A percentile compares a stretch with the other conserved stretches of the same genome.
Conservation (phyloP, 208 protist species). For the Trypanosoma lewisi region DNA sequence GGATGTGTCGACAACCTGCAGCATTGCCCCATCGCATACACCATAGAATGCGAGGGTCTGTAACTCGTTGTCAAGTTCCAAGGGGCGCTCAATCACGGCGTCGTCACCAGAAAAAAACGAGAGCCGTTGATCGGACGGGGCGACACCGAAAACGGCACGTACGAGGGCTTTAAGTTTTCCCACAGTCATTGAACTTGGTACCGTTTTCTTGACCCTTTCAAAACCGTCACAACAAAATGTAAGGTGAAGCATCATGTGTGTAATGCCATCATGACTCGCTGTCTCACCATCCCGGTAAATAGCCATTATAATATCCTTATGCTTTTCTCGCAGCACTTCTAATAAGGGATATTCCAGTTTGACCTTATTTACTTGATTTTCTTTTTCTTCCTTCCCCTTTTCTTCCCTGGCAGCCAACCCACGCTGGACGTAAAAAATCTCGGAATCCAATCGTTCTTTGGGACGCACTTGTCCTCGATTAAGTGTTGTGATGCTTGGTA, state of each 20-base stretch:
- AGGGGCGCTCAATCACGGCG: constrained; percentile 51
- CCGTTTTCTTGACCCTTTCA: constrained; percentile 31
- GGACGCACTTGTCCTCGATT: constrained; percentile 75
- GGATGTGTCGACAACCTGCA: constrained; percentile 71
- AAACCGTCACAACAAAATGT: constrained; percentile 44
- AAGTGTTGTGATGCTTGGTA: constrained; percentile 70
- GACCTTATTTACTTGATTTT: neutral
- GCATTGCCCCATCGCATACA: constrained; percentile 57
- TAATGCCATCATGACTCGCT: constrained; percentile 51
- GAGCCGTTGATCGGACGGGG: constrained; percentile 55
- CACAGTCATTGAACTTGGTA: constrained; percentile 78
- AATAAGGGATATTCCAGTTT: constrained; percentile 48
- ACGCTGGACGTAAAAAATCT: constrained; percentile 87
- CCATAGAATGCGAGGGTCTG: constrained; percentile 79
- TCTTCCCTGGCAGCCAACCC: constrained; percentile 49
- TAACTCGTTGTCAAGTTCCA: constrained; percentile 62
- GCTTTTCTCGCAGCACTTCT: constrained; percentile 62
- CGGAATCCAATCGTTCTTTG: constrained; percentile 83
- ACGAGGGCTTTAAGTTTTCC: constrained; percentile 80
- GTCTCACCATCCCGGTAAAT: constrained; percentile 75
- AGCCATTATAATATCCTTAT: constrained; percentile 84
- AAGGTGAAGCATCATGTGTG: constrained; percentile 69
- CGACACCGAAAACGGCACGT: constrained; percentile 65
- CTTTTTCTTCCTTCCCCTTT: constrained; percentile 13
- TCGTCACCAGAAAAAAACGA: constrained; percentile 64